Percentiles rank a stretch among this genome's conserved stretches.
phyloP scores from a whole-genome alignment of 139 green algal genomes.

The Raphidocelis subcapitata region DNA sequence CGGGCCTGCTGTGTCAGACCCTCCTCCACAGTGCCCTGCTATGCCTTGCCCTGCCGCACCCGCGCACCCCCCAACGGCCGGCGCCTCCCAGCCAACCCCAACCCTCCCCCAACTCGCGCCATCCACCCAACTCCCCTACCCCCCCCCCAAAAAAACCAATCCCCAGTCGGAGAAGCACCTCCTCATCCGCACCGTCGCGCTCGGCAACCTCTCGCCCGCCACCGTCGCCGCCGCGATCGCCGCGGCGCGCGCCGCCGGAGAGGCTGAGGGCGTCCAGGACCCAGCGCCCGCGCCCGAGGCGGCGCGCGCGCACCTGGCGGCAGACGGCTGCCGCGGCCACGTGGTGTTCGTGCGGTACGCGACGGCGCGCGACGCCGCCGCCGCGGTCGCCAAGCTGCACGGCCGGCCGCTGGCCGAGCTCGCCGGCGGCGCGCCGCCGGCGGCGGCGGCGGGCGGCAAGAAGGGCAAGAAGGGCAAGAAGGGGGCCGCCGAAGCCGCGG shows the following conservation, averaged over 20 bases:
- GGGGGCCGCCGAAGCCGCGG: constrained; percentile 4
- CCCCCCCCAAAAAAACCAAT: too few species aligned
- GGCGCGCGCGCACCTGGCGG: constrained; percentile 46
- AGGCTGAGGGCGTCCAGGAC: constrained; percentile 42
- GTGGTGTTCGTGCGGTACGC: constrained; percentile 65
- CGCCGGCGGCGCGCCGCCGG: constrained; percentile 4
- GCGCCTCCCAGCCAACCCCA: too few species aligned
- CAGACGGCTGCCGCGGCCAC: constrained; percentile 76
- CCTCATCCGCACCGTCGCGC: constrained; percentile 69
- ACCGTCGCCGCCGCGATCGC: constrained; percentile 29
- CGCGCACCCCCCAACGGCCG: too few species aligned
- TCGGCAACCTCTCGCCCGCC: constrained; percentile 61
- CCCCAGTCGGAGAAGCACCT: constrained; percentile 78
- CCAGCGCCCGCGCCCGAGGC: constrained; percentile 46
- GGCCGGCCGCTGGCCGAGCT: constrained; percentile 7
- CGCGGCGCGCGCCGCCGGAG: constrained; percentile 31
- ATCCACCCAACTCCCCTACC: too few species aligned
- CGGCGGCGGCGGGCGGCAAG: constrained; percentile 23
- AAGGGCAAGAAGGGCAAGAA: constrained; percentile 37
- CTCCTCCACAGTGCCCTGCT: too few species aligned
- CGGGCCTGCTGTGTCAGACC: too few species aligned
- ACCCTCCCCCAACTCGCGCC: too few species aligned
- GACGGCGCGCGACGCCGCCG: constrained; percentile 34
- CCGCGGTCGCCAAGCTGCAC: constrained; percentile 78
- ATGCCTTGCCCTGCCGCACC: too few species aligned